Percentiles rank a stretch among this genome's conserved stretches.
These are phyloP conservation scores for Helicostylum pulchrum DNA, from an alignment of 192 early-diverging fungal species.

Conservation along the genomic window DNA sequence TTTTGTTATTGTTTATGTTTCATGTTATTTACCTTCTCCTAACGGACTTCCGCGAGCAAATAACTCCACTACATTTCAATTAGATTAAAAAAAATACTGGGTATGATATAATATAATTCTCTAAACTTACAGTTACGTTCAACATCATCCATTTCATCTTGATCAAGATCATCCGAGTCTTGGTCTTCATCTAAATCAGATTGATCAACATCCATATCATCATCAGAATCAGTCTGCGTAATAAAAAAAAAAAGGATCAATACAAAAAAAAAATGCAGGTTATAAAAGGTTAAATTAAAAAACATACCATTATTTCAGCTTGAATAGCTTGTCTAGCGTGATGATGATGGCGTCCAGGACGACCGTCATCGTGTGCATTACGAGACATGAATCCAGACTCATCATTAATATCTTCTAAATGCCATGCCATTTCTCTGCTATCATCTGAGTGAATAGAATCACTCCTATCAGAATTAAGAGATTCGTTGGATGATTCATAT, in stretches of 20 bases:
- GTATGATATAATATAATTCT: too few species aligned
- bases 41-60: too few species aligned
- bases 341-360: conserved; percentile 41
- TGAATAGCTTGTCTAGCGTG: conserved; percentile 24
- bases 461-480: conserved; percentile 38
- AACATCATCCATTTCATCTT: conserved; percentile 21
- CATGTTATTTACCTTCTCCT: too few species aligned
- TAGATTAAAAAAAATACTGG: too few species aligned
- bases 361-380: conserved; percentile 31
- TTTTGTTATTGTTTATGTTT: too few species aligned
- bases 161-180: conserved; percentile 34
- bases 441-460: conserved; percentile 53
- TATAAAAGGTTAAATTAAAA: neutral
- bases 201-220: conserved; percentile 31
- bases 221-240: conserved; percentile 31
- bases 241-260: too few species aligned
- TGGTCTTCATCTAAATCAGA: conserved; percentile 40
- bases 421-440: conserved; percentile 52
- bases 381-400: neutral
- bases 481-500: conserved; percentile 6
- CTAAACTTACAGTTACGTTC: too few species aligned
- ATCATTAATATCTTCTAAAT: conserved; percentile 43
- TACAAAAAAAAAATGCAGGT: too few species aligned
- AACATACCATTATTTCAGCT: neutral
- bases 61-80: too few species aligned